Evolutionary conservation across 2,329 filamentous ascomycete species (phyloP).

Genomic region (Xylaria sp.): DNA sequence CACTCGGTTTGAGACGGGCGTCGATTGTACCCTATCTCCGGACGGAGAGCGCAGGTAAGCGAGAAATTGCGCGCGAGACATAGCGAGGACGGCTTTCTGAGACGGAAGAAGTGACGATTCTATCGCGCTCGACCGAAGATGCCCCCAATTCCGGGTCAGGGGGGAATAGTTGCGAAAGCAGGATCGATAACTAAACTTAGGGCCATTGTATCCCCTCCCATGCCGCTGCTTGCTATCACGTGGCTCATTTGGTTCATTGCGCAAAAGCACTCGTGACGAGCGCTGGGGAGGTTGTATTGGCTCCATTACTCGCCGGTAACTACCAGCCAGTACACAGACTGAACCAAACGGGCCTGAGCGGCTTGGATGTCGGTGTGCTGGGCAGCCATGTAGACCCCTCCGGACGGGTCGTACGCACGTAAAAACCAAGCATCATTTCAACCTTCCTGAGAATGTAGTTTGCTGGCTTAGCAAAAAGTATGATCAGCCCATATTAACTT

Average conservation of each 20-base stretch:
- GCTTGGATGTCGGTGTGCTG: background rate
- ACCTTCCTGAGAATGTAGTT: background rate
- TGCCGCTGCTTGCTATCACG: background rate
- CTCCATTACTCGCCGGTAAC: background rate
- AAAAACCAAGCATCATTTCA: background rate
- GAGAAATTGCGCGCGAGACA: constrained; percentile 49
- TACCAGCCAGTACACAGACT: background rate
- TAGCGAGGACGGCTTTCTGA: constrained; percentile 47
- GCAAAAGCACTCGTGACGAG: background rate
- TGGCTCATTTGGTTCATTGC: background rate
- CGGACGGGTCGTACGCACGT: background rate
- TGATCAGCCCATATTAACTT: background rate
- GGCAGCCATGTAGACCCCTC: background rate
- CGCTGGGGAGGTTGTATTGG: background rate
- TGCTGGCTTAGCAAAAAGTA: background rate
- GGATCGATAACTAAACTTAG: background rate
- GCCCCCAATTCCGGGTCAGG: constrained; percentile 2
- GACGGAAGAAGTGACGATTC: constrained; percentile 41
- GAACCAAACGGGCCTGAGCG: background rate
- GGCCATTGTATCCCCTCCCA: background rate
- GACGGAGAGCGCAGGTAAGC: constrained; percentile 27
- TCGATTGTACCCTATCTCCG: background rate
- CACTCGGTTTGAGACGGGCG: background rate
- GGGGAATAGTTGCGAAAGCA: background rate
- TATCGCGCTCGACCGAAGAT: constrained; percentile 22